These are phyloP conservation scores for Cicer pinnatifidum DNA, from an alignment of 306 rosid genomes.

Conservation along the genomic window DNA sequence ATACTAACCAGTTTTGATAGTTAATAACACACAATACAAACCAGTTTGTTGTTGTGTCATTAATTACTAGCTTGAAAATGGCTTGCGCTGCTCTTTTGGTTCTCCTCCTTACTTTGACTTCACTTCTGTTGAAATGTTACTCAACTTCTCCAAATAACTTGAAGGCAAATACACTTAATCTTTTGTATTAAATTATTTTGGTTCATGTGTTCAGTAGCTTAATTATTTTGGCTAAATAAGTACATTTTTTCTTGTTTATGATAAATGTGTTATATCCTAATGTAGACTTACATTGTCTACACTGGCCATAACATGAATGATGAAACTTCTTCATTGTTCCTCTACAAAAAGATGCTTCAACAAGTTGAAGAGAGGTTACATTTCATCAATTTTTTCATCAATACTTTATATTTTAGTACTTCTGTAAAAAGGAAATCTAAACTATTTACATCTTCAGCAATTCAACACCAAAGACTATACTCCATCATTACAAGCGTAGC, in stretches of 20 bases:
- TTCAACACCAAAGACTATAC: constrained; percentile 32
- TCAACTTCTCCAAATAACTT: too few relatives aligned
- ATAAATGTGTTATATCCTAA: too few relatives aligned
- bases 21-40: too few relatives aligned
- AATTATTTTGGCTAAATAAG: not conserved
- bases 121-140: constrained; percentile 11
- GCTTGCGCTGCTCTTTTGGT: too few relatives aligned
- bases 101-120: not conserved
- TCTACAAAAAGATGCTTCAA: constrained; percentile 45
- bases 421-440: too few relatives aligned
- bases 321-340: constrained; percentile 34
- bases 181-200: too few relatives aligned
- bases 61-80: too few relatives aligned
- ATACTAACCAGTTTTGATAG: too few relatives aligned
- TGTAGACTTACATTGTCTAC: constrained; percentile 58
- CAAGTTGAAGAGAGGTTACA: constrained; percentile 48
- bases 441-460: constrained; percentile 7
- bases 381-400: not conserved
- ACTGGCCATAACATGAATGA: constrained; percentile 41
- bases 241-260: too few relatives aligned
- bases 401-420: too few relatives aligned
- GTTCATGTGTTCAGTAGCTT: too few relatives aligned
- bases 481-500: constrained; percentile 52
- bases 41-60: too few relatives aligned
- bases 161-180: not conserved